Evolutionary conservation across 2,329 filamentous ascomycete genomes (phyloP).

Genomic region (Colletotrichum sp.): DNA sequence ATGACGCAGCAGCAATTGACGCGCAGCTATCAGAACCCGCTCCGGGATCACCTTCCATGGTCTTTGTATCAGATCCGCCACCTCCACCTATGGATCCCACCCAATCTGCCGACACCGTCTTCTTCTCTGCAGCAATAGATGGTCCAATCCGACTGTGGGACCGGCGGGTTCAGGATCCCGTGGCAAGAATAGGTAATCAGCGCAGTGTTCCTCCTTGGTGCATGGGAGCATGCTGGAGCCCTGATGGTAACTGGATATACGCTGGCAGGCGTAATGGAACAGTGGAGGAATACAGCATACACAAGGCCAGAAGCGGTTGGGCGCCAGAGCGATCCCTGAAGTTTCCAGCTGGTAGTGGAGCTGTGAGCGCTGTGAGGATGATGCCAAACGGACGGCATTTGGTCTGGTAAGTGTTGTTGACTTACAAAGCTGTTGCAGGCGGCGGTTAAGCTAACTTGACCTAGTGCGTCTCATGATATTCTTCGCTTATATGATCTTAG

Average conservation of each 20-base stretch:
- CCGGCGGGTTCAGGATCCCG: constrained; percentile 73
- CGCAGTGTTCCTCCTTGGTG: constrained; percentile 91
- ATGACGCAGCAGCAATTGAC: not conserved
- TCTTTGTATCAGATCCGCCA: constrained; percentile 41
- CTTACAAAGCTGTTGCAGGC: not conserved
- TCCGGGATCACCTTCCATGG: constrained; percentile 37
- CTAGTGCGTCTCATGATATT: constrained; percentile 91
- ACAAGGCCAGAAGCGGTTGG: constrained; percentile 72
- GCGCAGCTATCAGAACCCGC: constrained; percentile 8
- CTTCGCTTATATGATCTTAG: constrained; percentile 89
- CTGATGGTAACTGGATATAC: constrained; percentile 94
- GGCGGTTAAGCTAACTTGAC: not conserved
- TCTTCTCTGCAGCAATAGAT: constrained; percentile 87
- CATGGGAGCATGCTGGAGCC: constrained; percentile 96
- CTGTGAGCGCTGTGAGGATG: constrained; percentile 84
- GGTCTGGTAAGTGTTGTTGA: constrained; percentile 62
- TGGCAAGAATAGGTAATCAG: constrained; percentile 79
- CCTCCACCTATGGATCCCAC: constrained; percentile 54
- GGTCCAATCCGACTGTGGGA: constrained; percentile 95
- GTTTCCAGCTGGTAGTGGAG: constrained; percentile 87
- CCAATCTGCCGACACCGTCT: constrained; percentile 76
- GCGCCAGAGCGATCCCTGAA: constrained; percentile 80
- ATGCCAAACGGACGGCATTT: constrained; percentile 95
- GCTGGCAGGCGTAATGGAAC: constrained; percentile 89
- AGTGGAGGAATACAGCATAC: constrained; percentile 91